phyloP scores from a whole-genome alignment of 2,329 filamentous ascomycete genomes.

The Xylariaceae sp. region DNA sequence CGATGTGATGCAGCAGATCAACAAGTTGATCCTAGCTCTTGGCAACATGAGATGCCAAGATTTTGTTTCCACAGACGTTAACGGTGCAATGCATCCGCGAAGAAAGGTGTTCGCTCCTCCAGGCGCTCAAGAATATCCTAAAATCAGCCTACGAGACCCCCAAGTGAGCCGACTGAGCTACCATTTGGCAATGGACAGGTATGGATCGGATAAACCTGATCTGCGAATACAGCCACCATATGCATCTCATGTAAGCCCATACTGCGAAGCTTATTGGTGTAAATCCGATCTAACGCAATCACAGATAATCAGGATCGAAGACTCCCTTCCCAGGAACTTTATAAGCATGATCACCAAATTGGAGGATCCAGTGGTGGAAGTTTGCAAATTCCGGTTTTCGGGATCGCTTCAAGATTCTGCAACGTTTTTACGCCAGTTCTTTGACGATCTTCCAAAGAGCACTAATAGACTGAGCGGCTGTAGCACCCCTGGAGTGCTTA shows the following conservation, averaged over 20 bases:
- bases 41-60: slow-evolving; percentile 27
- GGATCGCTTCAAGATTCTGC: slow-evolving; percentile 41
- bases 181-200: slow-evolving; percentile 69
- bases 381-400: slow-evolving; percentile 62
- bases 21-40: slow-evolving; percentile 43
- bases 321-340: slow-evolving; percentile 60
- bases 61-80: slow-evolving; percentile 25
- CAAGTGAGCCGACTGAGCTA: slow-evolving; percentile 47
- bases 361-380: slow-evolving; percentile 67
- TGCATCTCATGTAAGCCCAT: slow-evolving; percentile 51
- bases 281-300: slow-evolving; percentile 19
- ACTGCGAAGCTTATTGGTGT: neutral
- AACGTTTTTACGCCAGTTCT: slow-evolving; percentile 55
- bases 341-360: slow-evolving; percentile 71
- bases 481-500: slow-evolving; percentile 75
- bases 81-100: slow-evolving; percentile 23
- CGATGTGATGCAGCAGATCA: slow-evolving; percentile 60
- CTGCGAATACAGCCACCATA: slow-evolving; percentile 54
- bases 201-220: slow-evolving; percentile 92
- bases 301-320: slow-evolving; percentile 63
- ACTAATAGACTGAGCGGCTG: slow-evolving; percentile 63
- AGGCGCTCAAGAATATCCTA: neutral
- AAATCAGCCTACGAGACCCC: neutral
- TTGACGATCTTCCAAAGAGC: slow-evolving; percentile 58
- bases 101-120: neutral